Percentiles rank a stretch among this genome's conserved stretches.
These are phyloP conservation scores for Chaetomiaceae sp. DNA, from an alignment of 2,329 filamentous ascomycete genomes.

Conservation along the genomic window DNA sequence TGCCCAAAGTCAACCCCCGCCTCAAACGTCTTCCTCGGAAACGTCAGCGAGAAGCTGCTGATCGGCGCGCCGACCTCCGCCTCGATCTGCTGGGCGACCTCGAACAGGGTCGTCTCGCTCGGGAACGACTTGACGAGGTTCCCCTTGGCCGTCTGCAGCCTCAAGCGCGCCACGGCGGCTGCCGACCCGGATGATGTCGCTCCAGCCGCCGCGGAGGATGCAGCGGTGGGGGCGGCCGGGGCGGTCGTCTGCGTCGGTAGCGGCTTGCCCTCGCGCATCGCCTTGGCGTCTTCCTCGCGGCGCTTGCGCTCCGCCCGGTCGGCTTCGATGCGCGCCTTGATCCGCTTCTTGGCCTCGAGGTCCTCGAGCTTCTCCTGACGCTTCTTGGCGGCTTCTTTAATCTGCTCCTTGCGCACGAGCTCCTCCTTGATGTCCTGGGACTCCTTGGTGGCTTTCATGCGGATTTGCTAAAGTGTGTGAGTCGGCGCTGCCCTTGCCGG, in stretches of 20 bases:
- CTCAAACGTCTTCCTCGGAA: conserved; percentile 75
- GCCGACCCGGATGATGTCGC: conserved; percentile 58
- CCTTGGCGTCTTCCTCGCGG: conserved; percentile 81
- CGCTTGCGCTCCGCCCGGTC: conserved; percentile 85
- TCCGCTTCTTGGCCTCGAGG: conserved; percentile 75
- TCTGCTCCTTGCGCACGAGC: conserved; percentile 76
- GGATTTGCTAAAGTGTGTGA: conserved; percentile 48
- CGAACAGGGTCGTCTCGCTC: conserved; percentile 85
- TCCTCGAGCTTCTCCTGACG: conserved; percentile 83
- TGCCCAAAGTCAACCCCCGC: conserved; percentile 71
- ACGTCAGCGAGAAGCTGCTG: conserved; percentile 75
- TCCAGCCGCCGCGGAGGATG: no score
- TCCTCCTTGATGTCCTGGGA: conserved; percentile 86
- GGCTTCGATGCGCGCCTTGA: conserved; percentile 88
- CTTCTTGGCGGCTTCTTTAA: conserved; percentile 86
- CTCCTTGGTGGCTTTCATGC: conserved; percentile 84
- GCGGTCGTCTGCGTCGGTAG: conserved; percentile 27
- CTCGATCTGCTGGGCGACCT: conserved; percentile 73
- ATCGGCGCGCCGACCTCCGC: conserved; percentile 65
- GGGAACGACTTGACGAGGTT: conserved; percentile 83
- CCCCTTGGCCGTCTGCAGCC: conserved; percentile 69
- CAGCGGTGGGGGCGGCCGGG: conserved; percentile 40
- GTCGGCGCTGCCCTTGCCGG: not conserved
- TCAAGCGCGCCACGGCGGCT: conserved; percentile 69
- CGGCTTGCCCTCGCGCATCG: conserved; percentile 70